phyloP scores from a whole-genome alignment of 768 basidiomycete genomes.

The Macrolepiota dolichaula region DNA sequence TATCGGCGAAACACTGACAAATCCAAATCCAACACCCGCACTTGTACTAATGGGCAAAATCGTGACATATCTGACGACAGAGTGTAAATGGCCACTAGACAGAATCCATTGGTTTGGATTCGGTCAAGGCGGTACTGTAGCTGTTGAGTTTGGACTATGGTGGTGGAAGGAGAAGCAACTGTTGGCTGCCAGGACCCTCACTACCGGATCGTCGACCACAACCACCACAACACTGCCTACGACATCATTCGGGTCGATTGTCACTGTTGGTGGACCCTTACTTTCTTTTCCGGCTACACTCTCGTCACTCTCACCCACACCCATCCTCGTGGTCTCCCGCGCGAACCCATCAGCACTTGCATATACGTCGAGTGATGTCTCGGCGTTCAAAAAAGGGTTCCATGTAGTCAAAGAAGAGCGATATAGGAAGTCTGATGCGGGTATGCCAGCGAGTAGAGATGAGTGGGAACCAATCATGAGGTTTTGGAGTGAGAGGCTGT shows the following conservation, averaged over 20 bases:
- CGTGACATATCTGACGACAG: too few relatives aligned
- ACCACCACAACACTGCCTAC: slow-evolving; percentile 15
- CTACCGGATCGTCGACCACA: neutral
- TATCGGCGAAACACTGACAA: slow-evolving; percentile 57
- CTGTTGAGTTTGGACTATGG: slow-evolving; percentile 58
- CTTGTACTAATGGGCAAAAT: too few relatives aligned
- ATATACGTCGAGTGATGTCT: slow-evolving; percentile 40
- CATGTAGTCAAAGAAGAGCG: slow-evolving; percentile 44
- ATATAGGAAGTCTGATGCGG: slow-evolving; percentile 38
- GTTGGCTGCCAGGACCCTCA: slow-evolving; percentile 14
- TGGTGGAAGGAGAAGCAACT: slow-evolving; percentile 45
- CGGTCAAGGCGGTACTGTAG: slow-evolving; percentile 81
- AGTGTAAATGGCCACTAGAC: too few relatives aligned
- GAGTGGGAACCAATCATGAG: slow-evolving; percentile 86
- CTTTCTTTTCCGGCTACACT: slow-evolving; percentile 51
- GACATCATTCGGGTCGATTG: slow-evolving; percentile 57
- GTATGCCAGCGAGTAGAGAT: slow-evolving; percentile 72
- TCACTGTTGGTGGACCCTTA: too few relatives aligned
- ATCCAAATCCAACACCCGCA: slow-evolving; percentile 72
- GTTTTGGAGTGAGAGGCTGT: slow-evolving; percentile 77
- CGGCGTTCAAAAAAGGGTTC: slow-evolving; percentile 63
- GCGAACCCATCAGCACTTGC: slow-evolving; percentile 41
- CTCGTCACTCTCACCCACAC: too few relatives aligned
- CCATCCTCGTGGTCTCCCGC: slow-evolving; percentile 61
- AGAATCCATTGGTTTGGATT: slow-evolving; percentile 91